These are phyloP conservation scores for Mayamaea pseudoterrestris DNA, from an alignment of 108 stramenopile species.

Conservation along the genomic window DNA sequence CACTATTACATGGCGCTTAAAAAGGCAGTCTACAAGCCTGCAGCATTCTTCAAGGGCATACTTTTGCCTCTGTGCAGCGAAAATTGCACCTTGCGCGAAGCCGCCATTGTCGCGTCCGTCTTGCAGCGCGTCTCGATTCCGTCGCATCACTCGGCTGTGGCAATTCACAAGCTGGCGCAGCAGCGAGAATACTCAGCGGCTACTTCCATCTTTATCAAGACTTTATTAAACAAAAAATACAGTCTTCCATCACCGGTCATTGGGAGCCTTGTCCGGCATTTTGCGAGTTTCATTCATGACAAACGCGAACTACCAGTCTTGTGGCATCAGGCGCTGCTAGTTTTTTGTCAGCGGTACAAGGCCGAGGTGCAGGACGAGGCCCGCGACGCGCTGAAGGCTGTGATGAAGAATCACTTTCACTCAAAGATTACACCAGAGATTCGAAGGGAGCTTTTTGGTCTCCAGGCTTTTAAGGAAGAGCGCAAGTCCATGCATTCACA, in stretches of 20 bases:
- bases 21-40: constrained; percentile 96
- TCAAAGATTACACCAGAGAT: constrained; percentile 93
- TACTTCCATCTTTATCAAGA: constrained; percentile 81
- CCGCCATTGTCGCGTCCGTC: constrained; percentile 90
- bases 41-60: constrained; percentile 98
- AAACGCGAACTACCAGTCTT: constrained; percentile 79
- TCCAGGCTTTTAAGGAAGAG: constrained; percentile 71
- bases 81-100: constrained; percentile 93
- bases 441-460: constrained; percentile 90
- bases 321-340: constrained; percentile 95
- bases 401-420: constrained; percentile 88
- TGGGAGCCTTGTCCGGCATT: constrained; percentile 80
- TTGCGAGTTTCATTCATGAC: constrained; percentile 53
- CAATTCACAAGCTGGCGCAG: constrained; percentile 89
- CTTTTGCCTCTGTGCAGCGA: constrained; percentile 87
- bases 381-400: constrained; percentile 52
- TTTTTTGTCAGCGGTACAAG: constrained; percentile 93
- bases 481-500: too few relatives aligned
- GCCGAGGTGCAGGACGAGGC: constrained; percentile 71
- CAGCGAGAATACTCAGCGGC: constrained; percentile 88
- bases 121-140: constrained; percentile 91
- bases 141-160: constrained; percentile 93
- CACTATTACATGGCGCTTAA: constrained; percentile 94
- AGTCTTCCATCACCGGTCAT: constrained; percentile 92
- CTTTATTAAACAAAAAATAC: constrained; percentile 96